phyloP scores from a whole-genome alignment of 345 rosid species.

The Populus simonii region DNA sequence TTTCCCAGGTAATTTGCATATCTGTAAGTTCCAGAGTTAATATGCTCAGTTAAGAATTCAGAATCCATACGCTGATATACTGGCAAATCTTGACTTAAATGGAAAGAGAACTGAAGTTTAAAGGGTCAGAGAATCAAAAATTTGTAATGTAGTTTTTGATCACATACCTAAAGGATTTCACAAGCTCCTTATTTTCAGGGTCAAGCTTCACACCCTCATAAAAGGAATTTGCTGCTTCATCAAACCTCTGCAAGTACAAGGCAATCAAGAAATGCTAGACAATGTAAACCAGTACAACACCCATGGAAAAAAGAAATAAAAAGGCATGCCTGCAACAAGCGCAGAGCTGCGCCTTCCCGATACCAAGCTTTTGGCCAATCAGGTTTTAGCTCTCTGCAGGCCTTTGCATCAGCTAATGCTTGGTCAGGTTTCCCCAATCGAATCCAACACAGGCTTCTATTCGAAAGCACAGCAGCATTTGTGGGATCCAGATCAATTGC shows the following conservation, averaged over 20 bases:
- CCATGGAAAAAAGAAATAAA: neutral
- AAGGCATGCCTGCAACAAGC: slow-evolving; percentile 52
- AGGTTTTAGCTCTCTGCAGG: slow-evolving; percentile 63
- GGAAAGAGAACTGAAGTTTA: neutral
- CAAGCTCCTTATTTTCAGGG: slow-evolving; percentile 70
- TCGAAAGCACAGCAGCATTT: slow-evolving; percentile 62
- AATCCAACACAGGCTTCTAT: slow-evolving; percentile 91
- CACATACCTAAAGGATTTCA: slow-evolving; percentile 69
- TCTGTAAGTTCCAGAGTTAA: neutral
- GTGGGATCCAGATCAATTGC: slow-evolving; percentile 83
- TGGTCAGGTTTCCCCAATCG: slow-evolving; percentile 66
- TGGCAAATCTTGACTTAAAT: neutral
- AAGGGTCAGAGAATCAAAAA: neutral
- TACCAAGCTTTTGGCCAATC: slow-evolving; percentile 90
- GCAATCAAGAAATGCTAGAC: slow-evolving; percentile 7
- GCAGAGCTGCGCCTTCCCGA: slow-evolving; percentile 92
- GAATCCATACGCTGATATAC: neutral
- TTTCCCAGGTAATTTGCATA: neutral
- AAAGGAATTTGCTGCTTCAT: slow-evolving; percentile 83
- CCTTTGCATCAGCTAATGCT: slow-evolving; percentile 78
- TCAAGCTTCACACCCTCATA: slow-evolving; percentile 77
- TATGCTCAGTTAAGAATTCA: neutral
- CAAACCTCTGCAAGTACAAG: slow-evolving; percentile 52
- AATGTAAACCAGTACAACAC: neutral
- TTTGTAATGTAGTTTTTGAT: neutral